Evolutionary conservation across 352 stramenopile genomes (phyloP).

Genomic region (Pythium graminicola): DNA sequence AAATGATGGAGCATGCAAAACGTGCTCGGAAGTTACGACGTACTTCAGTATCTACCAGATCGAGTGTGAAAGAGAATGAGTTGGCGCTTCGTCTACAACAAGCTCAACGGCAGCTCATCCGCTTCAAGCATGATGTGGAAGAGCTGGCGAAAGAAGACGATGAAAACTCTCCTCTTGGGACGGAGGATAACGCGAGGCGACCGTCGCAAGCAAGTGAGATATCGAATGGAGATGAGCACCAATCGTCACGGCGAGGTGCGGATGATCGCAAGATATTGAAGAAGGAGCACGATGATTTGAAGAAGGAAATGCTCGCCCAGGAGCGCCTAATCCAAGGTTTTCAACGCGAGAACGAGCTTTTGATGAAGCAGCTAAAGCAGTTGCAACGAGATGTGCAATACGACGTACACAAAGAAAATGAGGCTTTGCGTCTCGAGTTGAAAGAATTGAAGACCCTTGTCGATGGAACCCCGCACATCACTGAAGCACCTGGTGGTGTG

Average conservation of each 20-base stretch:
- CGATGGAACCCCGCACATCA: background rate
- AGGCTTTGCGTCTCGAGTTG: constrained; percentile 46
- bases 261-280: background rate
- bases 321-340: constrained; percentile 72
- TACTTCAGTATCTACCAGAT: constrained; percentile 19
- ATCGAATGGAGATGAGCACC: background rate
- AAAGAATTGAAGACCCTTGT: constrained; percentile 34
- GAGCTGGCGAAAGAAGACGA: constrained; percentile 14
- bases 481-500: constrained; percentile 10
- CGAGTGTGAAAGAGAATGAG: constrained; percentile 51
- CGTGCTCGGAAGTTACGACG: constrained; percentile 28
- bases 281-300: constrained; percentile 6
- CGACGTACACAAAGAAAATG: constrained; percentile 71
- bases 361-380: constrained; percentile 74
- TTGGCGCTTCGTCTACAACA: constrained; percentile 62
- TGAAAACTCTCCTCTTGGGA: background rate
- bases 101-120: constrained; percentile 59
- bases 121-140: constrained; percentile 62
- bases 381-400: constrained; percentile 55
- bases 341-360: constrained; percentile 74
- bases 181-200: background rate
- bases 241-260: background rate
- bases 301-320: constrained; percentile 35
- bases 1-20: constrained; percentile 41
- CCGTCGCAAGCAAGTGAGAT: background rate